phyloP scores from a whole-genome alignment of 2,329 filamentous ascomycete genomes.

The Sphaerulina musiva region DNA sequence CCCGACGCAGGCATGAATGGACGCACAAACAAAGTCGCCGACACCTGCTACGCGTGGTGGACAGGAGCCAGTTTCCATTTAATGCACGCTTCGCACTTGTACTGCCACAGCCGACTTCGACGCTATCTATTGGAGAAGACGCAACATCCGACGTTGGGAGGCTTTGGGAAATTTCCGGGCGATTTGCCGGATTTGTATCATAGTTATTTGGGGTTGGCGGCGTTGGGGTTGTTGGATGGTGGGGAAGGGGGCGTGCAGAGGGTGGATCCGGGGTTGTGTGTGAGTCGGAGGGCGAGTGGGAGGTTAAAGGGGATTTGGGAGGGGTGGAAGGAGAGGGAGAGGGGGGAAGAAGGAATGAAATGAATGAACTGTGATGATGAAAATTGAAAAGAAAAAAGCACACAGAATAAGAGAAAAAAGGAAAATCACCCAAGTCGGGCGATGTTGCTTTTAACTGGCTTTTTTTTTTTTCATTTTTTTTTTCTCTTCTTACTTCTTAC shows the following conservation, averaged over 20 bases:
- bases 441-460: neutral
- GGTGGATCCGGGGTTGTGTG: slow-evolving; percentile 70
- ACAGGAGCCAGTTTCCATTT: slow-evolving; percentile 55
- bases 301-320: slow-evolving; percentile 28
- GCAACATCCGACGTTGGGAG: slow-evolving; percentile 65
- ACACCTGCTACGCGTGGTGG: slow-evolving; percentile 98
- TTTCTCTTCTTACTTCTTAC: neutral
- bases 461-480: slow-evolving; percentile 9
- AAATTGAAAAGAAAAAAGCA: too few relatives aligned
- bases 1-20: slow-evolving; percentile 70
- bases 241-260: slow-evolving; percentile 54
- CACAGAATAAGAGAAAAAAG: too few relatives aligned
- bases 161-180: slow-evolving; percentile 43
- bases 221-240: slow-evolving; percentile 57
- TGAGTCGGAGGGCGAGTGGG: slow-evolving; percentile 53
- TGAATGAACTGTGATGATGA: too few relatives aligned
- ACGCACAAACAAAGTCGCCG: slow-evolving; percentile 79
- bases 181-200: slow-evolving; percentile 67
- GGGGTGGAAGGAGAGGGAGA: neutral
- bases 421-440: neutral
- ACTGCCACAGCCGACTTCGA: slow-evolving; percentile 34
- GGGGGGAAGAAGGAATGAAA: neutral
- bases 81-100: slow-evolving; percentile 19
- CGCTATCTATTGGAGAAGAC: slow-evolving; percentile 77
- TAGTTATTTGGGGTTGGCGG: slow-evolving; percentile 78